Conservation (phyloP, 768 basidiomycete genomes). For the Rhodotorula paludigena region DNA sequence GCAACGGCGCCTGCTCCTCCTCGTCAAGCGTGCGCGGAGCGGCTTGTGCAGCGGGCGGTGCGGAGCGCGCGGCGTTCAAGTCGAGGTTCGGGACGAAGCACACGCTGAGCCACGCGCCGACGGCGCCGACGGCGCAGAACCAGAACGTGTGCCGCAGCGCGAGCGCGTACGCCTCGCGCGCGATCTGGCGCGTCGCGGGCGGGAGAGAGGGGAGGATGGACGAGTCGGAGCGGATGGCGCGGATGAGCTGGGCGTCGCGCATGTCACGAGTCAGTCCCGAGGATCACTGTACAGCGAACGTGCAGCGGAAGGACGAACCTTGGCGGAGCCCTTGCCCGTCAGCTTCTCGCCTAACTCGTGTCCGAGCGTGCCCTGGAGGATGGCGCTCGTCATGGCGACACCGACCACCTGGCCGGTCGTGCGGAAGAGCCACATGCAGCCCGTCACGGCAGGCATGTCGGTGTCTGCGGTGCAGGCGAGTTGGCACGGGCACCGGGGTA, state of each 20-base stretch:
- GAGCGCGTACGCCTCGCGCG: conserved; percentile 59
- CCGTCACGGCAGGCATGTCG: conserved; percentile 7
- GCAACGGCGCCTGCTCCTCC: too few relatives aligned
- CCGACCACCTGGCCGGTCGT: conserved; percentile 92
- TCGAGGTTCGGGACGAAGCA: conserved; percentile 52
- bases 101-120: conserved; percentile 48
- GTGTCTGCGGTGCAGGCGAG: neutral
- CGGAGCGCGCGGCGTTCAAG: neutral
- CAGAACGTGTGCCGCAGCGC: conserved; percentile 61
- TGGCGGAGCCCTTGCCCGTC: conserved; percentile 63
- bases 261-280: neutral
- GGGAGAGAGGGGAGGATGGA: conserved; percentile 62
- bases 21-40: accelerated
- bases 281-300: conserved; percentile 23
- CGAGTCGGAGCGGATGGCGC: conserved; percentile 58
- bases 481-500: neutral
- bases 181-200: conserved; percentile 54
- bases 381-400: conserved; percentile 75
- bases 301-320: conserved; percentile 54
- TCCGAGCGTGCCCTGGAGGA: conserved; percentile 72
- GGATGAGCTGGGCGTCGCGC: conserved; percentile 53
- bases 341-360: conserved; percentile 66
- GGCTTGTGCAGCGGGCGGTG: neutral
- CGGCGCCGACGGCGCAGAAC: conserved; percentile 62
- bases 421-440: conserved; percentile 61